Base-by-base conservation (phyloP, 2,329 filamentous ascomycete species). In the Hypoxylon sp. region DNA sequence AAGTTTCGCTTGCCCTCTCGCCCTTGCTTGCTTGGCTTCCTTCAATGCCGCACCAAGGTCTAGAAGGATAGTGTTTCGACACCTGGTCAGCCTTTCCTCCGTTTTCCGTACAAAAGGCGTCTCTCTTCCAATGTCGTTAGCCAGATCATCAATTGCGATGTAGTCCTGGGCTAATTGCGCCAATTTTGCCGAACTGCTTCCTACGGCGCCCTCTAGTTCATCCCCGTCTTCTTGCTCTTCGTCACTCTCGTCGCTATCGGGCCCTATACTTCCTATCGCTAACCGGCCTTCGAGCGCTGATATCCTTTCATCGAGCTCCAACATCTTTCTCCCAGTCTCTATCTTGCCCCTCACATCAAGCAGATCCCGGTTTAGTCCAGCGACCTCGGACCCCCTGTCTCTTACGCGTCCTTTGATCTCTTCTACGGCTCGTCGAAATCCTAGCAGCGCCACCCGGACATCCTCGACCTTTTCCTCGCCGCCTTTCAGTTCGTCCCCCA, bases 401-500 rank as follows among this genome's bases (percentile, higher is more conserved):
- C 84, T 82, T 0, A 98, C 92, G 17, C 85, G 86, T 9, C 82
- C 83, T 76, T 89, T 90, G 53, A 98, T 86, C 54, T 90, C 90
- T 71, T 93, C 90, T 0, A 98, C 88, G 56, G 96, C 94, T 70
- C 94, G 87, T 67, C 90, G 86, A 75, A 99, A 98, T 0, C 94
- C 94, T 67, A 98, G 80, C 61, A 99, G 81, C 0, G 94, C 94
- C 0, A 99, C 92, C 47, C 93, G 88, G 33, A 98, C 91, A 76
- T 97, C 94, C 78, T 97, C 94, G 0, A 98, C 91, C 78, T 91
- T 92, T 75, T 98, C 95, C 76, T 97, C 94, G 6, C 97, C 97
- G 2, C 94, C 94, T 59, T 89, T 88, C 47, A 99, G 82, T 74
- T 94, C 92, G 51, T 87, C 89, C 0, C 96, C 97, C 0, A 99